A percentile compares a stretch with the other conserved stretches of the same genome.
phyloP scores from a whole-genome alignment of 202 grass and related monocot species.

The Eragrostis tef region DNA sequence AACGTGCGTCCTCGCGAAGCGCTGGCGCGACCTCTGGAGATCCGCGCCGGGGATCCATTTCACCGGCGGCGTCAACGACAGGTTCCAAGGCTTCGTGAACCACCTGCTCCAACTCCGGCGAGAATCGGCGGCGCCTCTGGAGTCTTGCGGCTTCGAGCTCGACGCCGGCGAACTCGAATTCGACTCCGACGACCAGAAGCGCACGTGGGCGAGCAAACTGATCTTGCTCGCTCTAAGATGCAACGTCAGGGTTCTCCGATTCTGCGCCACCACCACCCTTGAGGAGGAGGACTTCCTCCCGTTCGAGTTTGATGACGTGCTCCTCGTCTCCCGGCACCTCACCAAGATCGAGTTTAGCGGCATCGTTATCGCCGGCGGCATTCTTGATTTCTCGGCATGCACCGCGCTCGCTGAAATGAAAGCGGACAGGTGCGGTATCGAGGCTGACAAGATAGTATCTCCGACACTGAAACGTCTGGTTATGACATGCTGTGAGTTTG shows the following conservation, averaged over 20 bases:
- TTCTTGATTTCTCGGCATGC: background rate
- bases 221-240: no score
- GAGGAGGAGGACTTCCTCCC: no score
- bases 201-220: no score
- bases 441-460: background rate
- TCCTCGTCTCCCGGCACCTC: background rate
- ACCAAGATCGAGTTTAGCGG: background rate
- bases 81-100: no score
- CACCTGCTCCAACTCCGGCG: no score
- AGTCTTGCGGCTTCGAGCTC: no score
- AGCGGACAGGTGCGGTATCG: background rate
- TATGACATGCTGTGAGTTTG: background rate
- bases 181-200: no score
- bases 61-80: background rate
- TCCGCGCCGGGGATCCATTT: background rate
- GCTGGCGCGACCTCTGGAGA: background rate
- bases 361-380: accelerated
- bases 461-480: background rate
- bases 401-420: background rate
- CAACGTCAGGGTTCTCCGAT: no score
- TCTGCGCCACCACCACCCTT: no score
- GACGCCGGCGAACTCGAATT: no score
- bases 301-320: background rate
- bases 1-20: background rate
- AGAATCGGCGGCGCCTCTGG: no score